Evolutionary conservation across 2,329 filamentous ascomycete genomes (phyloP).

Genomic region (Kalmusia sp.): DNA sequence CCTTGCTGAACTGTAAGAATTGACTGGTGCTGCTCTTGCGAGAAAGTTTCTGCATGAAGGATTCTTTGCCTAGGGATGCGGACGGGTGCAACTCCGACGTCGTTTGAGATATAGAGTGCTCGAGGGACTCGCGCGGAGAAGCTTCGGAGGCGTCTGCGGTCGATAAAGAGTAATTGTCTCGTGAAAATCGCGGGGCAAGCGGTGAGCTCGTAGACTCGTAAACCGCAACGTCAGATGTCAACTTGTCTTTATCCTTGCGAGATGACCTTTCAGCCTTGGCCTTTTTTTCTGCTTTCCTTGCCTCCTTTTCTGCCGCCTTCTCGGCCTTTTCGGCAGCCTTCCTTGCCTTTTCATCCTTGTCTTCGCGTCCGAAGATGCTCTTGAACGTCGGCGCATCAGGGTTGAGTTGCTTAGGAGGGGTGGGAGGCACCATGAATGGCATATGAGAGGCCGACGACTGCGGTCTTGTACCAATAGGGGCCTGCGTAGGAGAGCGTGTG

Average conservation of each 20-base stretch:
- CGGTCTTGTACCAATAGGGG: constrained; percentile 82
- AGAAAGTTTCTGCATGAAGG: constrained; percentile 58
- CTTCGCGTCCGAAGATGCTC: constrained; percentile 62
- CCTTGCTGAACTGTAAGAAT: constrained; percentile 52
- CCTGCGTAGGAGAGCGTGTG: constrained; percentile 61
- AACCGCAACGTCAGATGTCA: constrained; percentile 28
- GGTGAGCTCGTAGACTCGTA: constrained; percentile 34
- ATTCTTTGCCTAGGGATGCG: constrained; percentile 52
- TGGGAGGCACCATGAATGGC: constrained; percentile 51
- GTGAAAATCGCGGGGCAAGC: constrained; percentile 46
- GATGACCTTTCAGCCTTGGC: constrained; percentile 45
- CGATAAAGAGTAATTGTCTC: constrained; percentile 54
- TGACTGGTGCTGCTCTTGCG: constrained; percentile 56
- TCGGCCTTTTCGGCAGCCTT: constrained; percentile 40
- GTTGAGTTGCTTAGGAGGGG: constrained; percentile 69
- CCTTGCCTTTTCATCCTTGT: constrained; percentile 41
- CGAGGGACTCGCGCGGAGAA: constrained; percentile 49
- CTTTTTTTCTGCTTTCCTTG: constrained; percentile 46
- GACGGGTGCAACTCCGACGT: constrained; percentile 42
- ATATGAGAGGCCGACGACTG: constrained; percentile 61
- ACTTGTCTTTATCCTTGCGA: constrained; percentile 44
- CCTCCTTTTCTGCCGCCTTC: constrained; percentile 47
- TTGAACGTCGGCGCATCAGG: constrained; percentile 90
- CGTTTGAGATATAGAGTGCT: constrained; percentile 47
- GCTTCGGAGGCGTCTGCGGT: constrained; percentile 43